Percentiles rank a stretch among this genome's conserved stretches.
These are phyloP conservation scores for Schizopora paradoxa DNA, from an alignment of 1,284 basidiomycete species.

Conservation along the genomic window DNA sequence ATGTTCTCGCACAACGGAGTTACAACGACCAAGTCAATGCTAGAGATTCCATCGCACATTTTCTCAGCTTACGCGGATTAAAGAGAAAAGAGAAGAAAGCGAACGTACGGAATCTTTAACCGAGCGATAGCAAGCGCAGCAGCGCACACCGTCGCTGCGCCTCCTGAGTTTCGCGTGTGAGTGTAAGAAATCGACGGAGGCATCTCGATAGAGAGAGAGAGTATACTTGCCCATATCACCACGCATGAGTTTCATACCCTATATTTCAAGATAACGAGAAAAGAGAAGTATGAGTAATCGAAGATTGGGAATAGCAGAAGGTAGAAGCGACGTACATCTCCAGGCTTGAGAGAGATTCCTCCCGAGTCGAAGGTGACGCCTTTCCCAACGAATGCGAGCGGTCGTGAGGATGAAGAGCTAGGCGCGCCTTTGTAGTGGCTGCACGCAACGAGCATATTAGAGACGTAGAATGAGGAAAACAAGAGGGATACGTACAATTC, in stretches of 20 bases:
- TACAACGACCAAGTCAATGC: conserved; percentile 70
- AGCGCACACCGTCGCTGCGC: conserved; percentile 75
- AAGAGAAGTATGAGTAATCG: conserved; percentile 1
- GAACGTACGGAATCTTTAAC: conserved; percentile 65
- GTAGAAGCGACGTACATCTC: conserved; percentile 49
- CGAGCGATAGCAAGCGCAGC: conserved; percentile 77
- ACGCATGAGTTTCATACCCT: conserved; percentile 79
- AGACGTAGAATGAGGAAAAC: not conserved
- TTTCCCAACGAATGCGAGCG: conserved; percentile 81
- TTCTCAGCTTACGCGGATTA: not conserved
- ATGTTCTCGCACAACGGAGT: conserved; percentile 85
- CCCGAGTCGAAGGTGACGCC: conserved; percentile 88
- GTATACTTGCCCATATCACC: conserved; percentile 72
- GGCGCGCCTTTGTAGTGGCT: conserved; percentile 79
- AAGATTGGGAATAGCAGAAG: conserved; percentile 4
- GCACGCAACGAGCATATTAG: not conserved
- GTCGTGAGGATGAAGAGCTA: conserved; percentile 43
- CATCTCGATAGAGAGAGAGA: too few species aligned
- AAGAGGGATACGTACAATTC: conserved; percentile 58
- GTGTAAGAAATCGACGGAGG: too few species aligned
- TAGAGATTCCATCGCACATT: conserved; percentile 29
- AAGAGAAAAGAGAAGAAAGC: not conserved
- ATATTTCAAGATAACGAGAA: conserved; percentile 1
- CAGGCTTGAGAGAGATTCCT: conserved; percentile 83
- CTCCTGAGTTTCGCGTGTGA: too few species aligned